phyloP scores from a whole-genome alignment of 2,329 filamentous ascomycete species.

The Fusarium phyllophilum region DNA sequence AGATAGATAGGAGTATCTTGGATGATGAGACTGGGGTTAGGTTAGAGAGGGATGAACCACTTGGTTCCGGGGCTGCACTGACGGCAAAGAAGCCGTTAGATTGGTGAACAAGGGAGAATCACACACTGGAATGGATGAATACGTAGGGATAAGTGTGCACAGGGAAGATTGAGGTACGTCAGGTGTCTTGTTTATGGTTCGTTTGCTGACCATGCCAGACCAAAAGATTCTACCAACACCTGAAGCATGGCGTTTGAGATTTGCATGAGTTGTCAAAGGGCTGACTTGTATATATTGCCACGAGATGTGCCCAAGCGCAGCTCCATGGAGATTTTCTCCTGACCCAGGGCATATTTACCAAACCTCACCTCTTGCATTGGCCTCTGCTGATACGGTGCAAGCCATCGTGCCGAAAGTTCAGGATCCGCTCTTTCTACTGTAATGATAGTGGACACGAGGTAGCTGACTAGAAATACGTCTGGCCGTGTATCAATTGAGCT shows the following conservation, averaged over 20 bases:
- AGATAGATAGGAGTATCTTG: conserved; percentile 48
- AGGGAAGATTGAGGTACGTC: conserved; percentile 3
- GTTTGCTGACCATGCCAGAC: background rate
- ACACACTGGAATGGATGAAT: background rate
- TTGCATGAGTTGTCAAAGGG: background rate
- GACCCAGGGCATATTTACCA: background rate
- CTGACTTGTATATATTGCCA: background rate
- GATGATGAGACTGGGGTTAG: conserved; percentile 48
- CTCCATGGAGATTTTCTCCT: background rate
- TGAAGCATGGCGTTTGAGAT: background rate
- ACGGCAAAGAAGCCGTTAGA: conserved; percentile 50
- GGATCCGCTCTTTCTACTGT: background rate
- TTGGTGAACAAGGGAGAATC: conserved; percentile 46
- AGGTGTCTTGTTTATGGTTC: background rate
- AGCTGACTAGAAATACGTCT: background rate
- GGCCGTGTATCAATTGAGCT: background rate
- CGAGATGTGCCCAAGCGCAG: background rate
- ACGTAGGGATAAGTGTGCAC: background rate
- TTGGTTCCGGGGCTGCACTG: conserved; percentile 35
- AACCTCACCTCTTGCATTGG: background rate
- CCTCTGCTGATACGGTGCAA: background rate
- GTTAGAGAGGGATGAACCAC: conserved; percentile 46
- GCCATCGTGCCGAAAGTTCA: background rate
- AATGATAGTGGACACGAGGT: background rate
- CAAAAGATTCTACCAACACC: background rate